Evolutionary conservation across 2,329 filamentous ascomycete genomes (phyloP), one percentile per base, ranked within the genome.

Genomic region (Eutypa lata): DNA sequence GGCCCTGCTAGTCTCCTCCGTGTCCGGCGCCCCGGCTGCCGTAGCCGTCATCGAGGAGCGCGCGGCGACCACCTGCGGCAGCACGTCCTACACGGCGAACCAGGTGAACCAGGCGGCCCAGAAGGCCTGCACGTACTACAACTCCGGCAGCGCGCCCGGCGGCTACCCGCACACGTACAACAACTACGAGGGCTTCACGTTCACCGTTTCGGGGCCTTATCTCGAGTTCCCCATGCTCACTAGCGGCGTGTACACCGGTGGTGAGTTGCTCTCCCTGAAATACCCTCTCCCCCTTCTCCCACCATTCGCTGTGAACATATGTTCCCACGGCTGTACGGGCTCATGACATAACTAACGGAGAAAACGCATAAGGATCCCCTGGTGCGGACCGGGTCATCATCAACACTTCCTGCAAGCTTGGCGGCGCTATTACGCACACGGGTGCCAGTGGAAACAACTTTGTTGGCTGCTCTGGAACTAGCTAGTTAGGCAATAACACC

Each of bases 381-480:
- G 86, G 87, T 37, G 72, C 87, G 18, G 86, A 89, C 65, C 82
- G 87, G 48, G 82, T 89, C 50, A 67, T 89, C 10, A 83, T 89
- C 71, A 86, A 83, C 64, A 73, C 64, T 0, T 55, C 69, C 16
- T 80, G 85, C 60, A 54, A 77, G 53, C 76, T 81, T 44, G 86
- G 84, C 14, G 86, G 84, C 37, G 73, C 80, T 26, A 87, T 90
- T 57, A 90, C 87, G 0, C 87, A 90, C 64, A 87, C 83, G 21
- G 87, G 87, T 26, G 86, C 87, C 18, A 82, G 77, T 48, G 84
- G 84, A 7, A 84, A 89, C 67, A 75, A 80, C 69, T 90, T 90
- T 69, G 83, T 89, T 52, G 79, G 75, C n/a, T 89, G 86, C 69
- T 63, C 63, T 24, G 67, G 67, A 8, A 69, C 65, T 13, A 59